Percentiles rank a stretch among this genome's conserved stretches.
Conservation (phyloP, 2,329 filamentous ascomycete genomes). For the Stachybotrys elegans region DNA sequence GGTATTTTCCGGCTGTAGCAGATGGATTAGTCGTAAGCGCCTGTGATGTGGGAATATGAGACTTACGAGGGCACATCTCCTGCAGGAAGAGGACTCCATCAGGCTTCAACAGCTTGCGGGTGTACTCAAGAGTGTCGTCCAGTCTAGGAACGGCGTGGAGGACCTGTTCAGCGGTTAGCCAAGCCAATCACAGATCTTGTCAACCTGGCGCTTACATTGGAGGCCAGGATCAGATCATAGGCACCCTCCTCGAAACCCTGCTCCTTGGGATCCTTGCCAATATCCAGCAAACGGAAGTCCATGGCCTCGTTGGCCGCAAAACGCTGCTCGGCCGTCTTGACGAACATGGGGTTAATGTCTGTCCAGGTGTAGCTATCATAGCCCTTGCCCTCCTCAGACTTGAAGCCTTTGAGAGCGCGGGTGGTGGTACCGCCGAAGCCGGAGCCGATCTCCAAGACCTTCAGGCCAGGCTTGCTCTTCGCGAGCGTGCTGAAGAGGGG, state of each 20-base stretch:
- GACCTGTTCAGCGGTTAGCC: not conserved
- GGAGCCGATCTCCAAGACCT: constrained; percentile 17
- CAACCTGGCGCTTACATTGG: constrained; percentile 14
- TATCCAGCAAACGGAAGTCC: constrained; percentile 11
- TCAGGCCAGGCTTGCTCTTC: constrained; percentile 10
- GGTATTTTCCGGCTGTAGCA: not conserved
- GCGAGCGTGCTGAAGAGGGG: not conserved
- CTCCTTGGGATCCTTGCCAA: constrained; percentile 9
- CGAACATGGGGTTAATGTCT: constrained; percentile 16
- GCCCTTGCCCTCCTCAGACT: constrained; percentile 12
- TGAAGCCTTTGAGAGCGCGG: constrained; percentile 21
- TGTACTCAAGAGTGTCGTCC: not conserved
- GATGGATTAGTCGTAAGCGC: not conserved
- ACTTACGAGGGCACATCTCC: not conserved
- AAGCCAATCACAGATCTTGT: not conserved
- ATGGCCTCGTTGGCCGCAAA: constrained; percentile 6
- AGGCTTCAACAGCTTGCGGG: not conserved
- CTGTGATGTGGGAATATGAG: not conserved
- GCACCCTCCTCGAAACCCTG: constrained; percentile 21
- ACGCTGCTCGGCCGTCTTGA: constrained; percentile 12
- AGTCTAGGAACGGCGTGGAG: not conserved
- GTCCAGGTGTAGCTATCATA: constrained; percentile 15
- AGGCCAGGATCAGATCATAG: constrained; percentile 29
- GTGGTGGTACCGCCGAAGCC: constrained; percentile 13
- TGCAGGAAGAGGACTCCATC: not conserved